phyloP scores from a whole-genome alignment of 2,329 filamentous ascomycete genomes.

The Aspergillus brasiliensis region DNA sequence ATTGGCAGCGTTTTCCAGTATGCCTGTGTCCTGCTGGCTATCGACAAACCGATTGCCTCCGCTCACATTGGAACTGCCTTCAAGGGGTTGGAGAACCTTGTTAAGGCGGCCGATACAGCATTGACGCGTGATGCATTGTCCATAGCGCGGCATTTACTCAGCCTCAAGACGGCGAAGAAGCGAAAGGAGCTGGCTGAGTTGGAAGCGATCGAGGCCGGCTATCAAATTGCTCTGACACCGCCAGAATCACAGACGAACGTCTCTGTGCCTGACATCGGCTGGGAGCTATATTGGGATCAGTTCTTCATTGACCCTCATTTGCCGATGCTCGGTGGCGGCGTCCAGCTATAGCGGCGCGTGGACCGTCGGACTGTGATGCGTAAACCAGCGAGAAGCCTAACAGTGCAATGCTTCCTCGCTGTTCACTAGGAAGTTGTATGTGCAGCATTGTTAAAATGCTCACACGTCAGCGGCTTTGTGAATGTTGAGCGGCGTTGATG shows the following conservation, averaged over 20 bases:
- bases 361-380: not conserved
- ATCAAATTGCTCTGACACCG: slow-evolving; percentile 15
- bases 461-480: slow-evolving; percentile 10
- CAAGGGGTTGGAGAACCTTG: slow-evolving; percentile 30
- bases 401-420: too few species aligned
- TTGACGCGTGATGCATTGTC: slow-evolving; percentile 32
- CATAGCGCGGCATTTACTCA: slow-evolving; percentile 32
- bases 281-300: slow-evolving; percentile 33
- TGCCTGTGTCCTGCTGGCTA: slow-evolving; percentile 31
- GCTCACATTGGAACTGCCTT: slow-evolving; percentile 25
- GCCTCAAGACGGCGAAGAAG: slow-evolving; percentile 31
- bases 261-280: slow-evolving; percentile 24
- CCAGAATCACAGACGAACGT: slow-evolving; percentile 14
- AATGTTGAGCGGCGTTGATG: slow-evolving; percentile 17
- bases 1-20: slow-evolving; percentile 38
- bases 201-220: slow-evolving; percentile 30
- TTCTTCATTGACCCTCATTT: slow-evolving; percentile 35
- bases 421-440: too few species aligned
- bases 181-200: slow-evolving; percentile 31
- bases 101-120: slow-evolving; percentile 27
- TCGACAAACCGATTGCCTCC: slow-evolving; percentile 27
- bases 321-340: slow-evolving; percentile 25
- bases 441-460: too few species aligned
- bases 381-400: too few species aligned
- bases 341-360: slow-evolving; percentile 14